Evolutionary conservation across 1,284 basidiomycete species (phyloP).

Genomic region (Wallemia mellicola): DNA sequence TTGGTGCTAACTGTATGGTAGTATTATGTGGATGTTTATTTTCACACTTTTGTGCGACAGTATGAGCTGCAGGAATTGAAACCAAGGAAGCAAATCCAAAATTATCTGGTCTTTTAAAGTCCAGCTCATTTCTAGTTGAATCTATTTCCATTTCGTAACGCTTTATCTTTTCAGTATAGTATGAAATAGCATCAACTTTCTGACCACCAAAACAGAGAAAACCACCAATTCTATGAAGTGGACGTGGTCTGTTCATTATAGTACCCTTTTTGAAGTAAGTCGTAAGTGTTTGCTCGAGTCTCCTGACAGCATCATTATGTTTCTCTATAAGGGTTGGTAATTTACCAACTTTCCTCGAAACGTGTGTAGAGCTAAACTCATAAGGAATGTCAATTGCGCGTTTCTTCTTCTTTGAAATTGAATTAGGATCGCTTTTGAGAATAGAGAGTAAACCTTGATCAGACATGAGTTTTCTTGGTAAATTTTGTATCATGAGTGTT

Average conservation of each 20-base stretch:
- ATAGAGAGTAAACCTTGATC: constrained; percentile 33
- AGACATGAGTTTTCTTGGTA: constrained; percentile 40
- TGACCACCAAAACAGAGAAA: constrained; percentile 40
- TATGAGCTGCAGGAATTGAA: constrained; percentile 63
- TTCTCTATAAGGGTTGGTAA: constrained; percentile 49
- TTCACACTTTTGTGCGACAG: constrained; percentile 37
- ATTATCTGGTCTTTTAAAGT: constrained; percentile 40
- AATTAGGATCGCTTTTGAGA: constrained; percentile 4
- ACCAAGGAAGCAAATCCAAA: constrained; percentile 87
- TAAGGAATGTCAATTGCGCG: constrained; percentile 28
- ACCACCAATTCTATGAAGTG: constrained; percentile 38
- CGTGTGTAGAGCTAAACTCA: constrained; percentile 52
- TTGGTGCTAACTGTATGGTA: constrained; percentile 38
- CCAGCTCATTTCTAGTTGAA: constrained; percentile 38
- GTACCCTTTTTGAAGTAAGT: constrained; percentile 48
- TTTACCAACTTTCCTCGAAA: constrained; percentile 39
- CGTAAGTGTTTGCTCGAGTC: constrained; percentile 53
- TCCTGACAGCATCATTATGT: constrained; percentile 56
- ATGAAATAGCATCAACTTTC: constrained; percentile 50
- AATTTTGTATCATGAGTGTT: constrained; percentile 23
- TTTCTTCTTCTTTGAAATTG: constrained; percentile 3
- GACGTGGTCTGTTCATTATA: constrained; percentile 37
- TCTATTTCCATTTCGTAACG: constrained; percentile 39
- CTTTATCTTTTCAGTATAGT: constrained; percentile 40
- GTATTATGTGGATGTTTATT: constrained; percentile 42